Evolutionary conservation across 495 filamentous ascomycete genomes (phyloP).

Genomic region (Neurospora pannonica): DNA sequence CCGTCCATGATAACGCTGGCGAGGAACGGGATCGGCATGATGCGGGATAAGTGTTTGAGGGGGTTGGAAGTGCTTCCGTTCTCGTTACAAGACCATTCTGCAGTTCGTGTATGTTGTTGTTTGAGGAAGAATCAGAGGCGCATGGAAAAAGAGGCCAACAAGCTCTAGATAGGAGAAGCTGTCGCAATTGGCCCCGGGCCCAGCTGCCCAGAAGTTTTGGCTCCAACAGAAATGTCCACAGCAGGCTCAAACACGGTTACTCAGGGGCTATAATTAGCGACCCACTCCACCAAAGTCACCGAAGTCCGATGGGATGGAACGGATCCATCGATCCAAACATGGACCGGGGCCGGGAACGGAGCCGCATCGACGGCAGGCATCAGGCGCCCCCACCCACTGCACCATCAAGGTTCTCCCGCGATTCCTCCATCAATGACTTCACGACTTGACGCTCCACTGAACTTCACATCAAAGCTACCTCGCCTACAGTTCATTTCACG

Average conservation of each 20-base stretch:
- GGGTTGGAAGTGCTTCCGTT: background rate
- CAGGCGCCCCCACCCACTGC: background rate
- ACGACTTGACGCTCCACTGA: background rate
- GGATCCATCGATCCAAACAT: background rate
- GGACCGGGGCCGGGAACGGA: background rate
- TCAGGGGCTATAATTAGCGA: background rate
- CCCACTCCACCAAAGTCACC: background rate
- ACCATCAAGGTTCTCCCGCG: background rate
- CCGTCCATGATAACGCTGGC: slow-evolving; percentile 54
- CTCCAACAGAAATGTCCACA: background rate
- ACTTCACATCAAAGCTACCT: background rate
- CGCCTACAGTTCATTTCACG: background rate
- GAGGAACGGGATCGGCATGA: slow-evolving; percentile 76
- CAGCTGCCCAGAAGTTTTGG: background rate
- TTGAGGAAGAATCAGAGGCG: background rate
- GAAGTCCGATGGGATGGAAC: background rate
- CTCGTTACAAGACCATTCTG: background rate
- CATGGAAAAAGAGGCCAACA: background rate
- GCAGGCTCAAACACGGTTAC: background rate
- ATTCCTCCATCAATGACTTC: background rate
- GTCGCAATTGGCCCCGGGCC: background rate
- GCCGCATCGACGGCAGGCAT: background rate
- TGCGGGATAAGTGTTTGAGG: background rate
- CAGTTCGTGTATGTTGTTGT: background rate
- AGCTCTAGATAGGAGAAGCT: slow-evolving; percentile 1